phyloP scores from a whole-genome alignment of 2,329 filamentous ascomycete genomes.

The Xylaria sp. region DNA sequence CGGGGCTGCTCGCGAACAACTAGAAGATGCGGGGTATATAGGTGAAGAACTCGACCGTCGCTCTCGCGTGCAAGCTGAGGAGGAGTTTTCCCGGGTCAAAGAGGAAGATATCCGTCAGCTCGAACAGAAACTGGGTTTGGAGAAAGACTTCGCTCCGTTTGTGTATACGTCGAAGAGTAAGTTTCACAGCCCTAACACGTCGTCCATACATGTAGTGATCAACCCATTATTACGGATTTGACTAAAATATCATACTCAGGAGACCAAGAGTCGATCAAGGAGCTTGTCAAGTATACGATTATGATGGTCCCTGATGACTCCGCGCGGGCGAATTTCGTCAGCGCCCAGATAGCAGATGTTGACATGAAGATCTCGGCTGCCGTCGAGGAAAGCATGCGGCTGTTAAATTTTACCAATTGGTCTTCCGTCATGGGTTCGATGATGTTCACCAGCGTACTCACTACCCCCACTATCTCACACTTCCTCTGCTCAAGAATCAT shows the following conservation, averaged over 20 bases:
- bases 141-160: conserved; percentile 33
- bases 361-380: conserved; percentile 30
- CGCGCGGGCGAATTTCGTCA: conserved; percentile 32
- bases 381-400: conserved; percentile 31
- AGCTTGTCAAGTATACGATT: conserved; percentile 32
- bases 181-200: not conserved
- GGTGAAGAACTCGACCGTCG: conserved; percentile 27
- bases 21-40: conserved; percentile 23
- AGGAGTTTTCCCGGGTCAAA: conserved; percentile 26
- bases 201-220: not conserved
- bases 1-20: conserved; percentile 26
- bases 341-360: conserved; percentile 33
- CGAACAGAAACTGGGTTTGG: conserved; percentile 31
- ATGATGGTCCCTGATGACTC: conserved; percentile 32
- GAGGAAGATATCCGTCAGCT: conserved; percentile 33
- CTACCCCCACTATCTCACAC: conserved; percentile 33
- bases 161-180: conserved; percentile 33
- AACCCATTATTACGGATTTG: not conserved
- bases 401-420: conserved; percentile 32
- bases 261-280: conserved; percentile 31
- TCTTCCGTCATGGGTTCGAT: conserved; percentile 28
- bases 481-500: conserved; percentile 35
- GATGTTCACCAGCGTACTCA: conserved; percentile 27
- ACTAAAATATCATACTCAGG: conserved; percentile 13
- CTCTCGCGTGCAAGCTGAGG: conserved; percentile 28